These are phyloP conservation scores for Zoysia pacifica DNA, from an alignment of 176 grass and related monocot genomes.

Conservation along the genomic window DNA sequence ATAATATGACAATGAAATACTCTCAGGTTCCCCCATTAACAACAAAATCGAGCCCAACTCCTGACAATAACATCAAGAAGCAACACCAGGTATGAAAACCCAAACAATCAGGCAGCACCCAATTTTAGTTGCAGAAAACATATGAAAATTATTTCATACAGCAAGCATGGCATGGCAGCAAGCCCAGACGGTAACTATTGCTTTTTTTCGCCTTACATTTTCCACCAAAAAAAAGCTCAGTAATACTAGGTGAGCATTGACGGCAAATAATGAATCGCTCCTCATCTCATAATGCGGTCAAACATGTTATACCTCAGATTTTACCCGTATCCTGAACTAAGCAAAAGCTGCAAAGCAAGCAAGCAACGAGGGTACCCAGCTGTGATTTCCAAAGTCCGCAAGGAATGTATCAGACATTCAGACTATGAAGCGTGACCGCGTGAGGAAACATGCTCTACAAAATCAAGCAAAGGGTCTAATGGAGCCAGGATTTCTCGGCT, in stretches of 20 bases:
- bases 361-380: background rate
- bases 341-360: background rate
- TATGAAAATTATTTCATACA: background rate
- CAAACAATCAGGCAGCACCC: background rate
- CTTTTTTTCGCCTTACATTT: background rate
- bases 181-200: background rate
- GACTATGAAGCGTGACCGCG: too few species aligned
- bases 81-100: background rate
- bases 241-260: background rate
- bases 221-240: background rate
- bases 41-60: background rate
- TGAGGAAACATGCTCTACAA: background rate
- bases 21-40: background rate
- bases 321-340: background rate
- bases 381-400: background rate
- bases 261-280: background rate
- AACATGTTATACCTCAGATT: background rate
- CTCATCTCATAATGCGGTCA: background rate
- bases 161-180: background rate
- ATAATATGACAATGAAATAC: background rate
- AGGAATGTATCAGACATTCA: background rate
- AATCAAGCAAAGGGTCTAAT: background rate
- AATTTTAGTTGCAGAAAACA: background rate
- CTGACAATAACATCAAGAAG: too few species aligned
- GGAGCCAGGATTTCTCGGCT: background rate